A percentile compares a stretch with the other conserved stretches of the same genome.
These are phyloP conservation scores for Akanthomyces uredinophilus DNA, from an alignment of 2,329 filamentous ascomycete species.

Conservation along the genomic window DNA sequence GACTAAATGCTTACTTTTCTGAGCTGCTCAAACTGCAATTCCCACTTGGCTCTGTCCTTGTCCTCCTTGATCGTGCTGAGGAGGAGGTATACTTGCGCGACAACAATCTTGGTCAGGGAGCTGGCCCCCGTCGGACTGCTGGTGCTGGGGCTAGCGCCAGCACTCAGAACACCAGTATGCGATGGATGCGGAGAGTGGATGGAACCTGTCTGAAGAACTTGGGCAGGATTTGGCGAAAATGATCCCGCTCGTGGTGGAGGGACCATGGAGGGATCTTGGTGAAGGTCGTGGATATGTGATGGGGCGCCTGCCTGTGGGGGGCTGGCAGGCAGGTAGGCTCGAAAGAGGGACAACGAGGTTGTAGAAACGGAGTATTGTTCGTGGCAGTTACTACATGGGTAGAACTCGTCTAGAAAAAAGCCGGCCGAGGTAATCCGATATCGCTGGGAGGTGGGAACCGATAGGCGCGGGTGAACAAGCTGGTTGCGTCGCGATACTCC, in stretches of 20 bases:
- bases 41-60: conserved; percentile 85
- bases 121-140: conserved; percentile 57
- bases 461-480: background rate
- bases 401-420: conserved; percentile 15
- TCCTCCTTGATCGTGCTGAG: conserved; percentile 94
- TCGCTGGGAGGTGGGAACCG: conserved; percentile 5
- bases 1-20: conserved; percentile 62
- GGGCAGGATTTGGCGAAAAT: conserved; percentile 57
- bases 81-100: conserved; percentile 91
- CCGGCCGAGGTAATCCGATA: conserved; percentile 17
- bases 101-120: conserved; percentile 84
- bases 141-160: conserved; percentile 56
- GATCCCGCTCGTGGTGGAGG: conserved; percentile 58
- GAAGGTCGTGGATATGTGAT: conserved; percentile 26
- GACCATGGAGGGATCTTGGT: conserved; percentile 48
- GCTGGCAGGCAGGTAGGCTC: conserved; percentile 31
- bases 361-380: conserved; percentile 22
- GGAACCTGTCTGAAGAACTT: conserved; percentile 51
- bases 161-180: conserved; percentile 52
- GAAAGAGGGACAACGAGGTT: conserved; percentile 25
- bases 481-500: conserved; percentile 7
- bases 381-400: conserved; percentile 33
- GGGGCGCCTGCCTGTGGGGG: conserved; percentile 33
- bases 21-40: conserved; percentile 84
- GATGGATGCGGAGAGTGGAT: conserved; percentile 54